Percentiles rank a stretch among this genome's conserved stretches.
Evolutionary conservation across 179 eudicot genomes (phyloP).

Genomic region (Camellia oleifera): DNA sequence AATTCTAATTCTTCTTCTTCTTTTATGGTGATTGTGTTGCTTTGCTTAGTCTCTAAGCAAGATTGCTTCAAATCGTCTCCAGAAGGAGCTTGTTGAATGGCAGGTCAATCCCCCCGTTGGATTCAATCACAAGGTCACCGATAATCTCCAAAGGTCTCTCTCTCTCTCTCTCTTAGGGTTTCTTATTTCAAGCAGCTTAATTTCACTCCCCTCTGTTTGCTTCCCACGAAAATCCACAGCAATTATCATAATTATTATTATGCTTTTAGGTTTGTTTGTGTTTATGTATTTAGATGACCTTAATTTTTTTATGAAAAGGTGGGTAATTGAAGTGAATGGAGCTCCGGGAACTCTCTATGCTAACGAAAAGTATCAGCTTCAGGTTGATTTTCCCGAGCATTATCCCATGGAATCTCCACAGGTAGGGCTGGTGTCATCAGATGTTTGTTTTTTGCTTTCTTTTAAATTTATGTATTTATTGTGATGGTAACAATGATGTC

Average conservation of each 20-base stretch:
- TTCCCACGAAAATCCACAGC: not conserved
- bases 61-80: conserved; percentile 61
- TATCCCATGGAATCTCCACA: conserved; percentile 86
- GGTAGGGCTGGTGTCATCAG: conserved; percentile 24
- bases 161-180: conserved; percentile 3
- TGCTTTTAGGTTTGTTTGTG: not conserved
- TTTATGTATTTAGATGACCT: not conserved
- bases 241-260: not conserved
- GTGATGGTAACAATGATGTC: not conserved
- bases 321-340: conserved; percentile 69
- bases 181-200: not conserved
- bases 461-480: not conserved
- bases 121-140: conserved; percentile 62
- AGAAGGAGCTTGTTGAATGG: conserved; percentile 69
- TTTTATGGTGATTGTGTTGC: not conserved
- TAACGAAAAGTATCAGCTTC: conserved; percentile 62
- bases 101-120: conserved; percentile 61
- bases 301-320: conserved; percentile 31
- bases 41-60: conserved; percentile 49
- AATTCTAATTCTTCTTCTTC: not conserved
- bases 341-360: conserved; percentile 73
- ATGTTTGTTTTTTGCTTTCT: not conserved
- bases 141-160: conserved; percentile 65
- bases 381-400: conserved; percentile 80
- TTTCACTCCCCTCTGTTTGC: not conserved